Evolutionary conservation across 164 flowering plant genomes (phyloP), one percentile per base, ranked within the genome.

Genomic region (Kalanchoe fedtschenkoi): DNA sequence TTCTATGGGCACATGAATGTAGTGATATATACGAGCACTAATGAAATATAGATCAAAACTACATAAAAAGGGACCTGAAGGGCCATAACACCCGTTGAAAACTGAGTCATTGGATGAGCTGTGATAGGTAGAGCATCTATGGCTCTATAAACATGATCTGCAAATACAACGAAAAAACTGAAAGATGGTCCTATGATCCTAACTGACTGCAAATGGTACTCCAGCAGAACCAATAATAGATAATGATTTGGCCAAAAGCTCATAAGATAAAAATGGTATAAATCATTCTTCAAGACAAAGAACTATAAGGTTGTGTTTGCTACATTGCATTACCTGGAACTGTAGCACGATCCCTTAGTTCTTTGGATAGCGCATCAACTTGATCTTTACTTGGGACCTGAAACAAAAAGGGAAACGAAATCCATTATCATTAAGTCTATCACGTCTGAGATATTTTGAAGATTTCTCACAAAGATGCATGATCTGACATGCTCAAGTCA

Each of bases 81-180:
- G 63, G 95, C 97, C 99, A 93, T 87, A 46, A 93, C 95, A 62
- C 97, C 99, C 11, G 93, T 76, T 33, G 91, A 66, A 75, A 93
- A 90, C 70, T 93, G 99, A 68, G 99, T 93, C 99, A 93, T 93
- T 5, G 99, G 99, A 77, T 93, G 96, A 75, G 99, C 81, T 54
- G 83, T 71, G 21, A 65, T 72, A 60, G 97, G 97, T 37, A 93
- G 83, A 43, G 92, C 83, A 71, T 84, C 82, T 51, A 93, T 91
- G 58, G 95, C 78, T 70, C 86, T 85, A 65, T 73, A 93, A 19
- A 82, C 96, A 65, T 88, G 79, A 76, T 87, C 99, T 93, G 91
- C 81, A 74, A 68, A 28, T 34, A 71, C 30, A 79, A 62, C 60
- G 28, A 5, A 46, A n/a, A 21, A 46, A 34, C 8, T 24, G 5